phyloP scores from a whole-genome alignment of 495 filamentous ascomycete species.

The Mytilinidion resinicola region DNA sequence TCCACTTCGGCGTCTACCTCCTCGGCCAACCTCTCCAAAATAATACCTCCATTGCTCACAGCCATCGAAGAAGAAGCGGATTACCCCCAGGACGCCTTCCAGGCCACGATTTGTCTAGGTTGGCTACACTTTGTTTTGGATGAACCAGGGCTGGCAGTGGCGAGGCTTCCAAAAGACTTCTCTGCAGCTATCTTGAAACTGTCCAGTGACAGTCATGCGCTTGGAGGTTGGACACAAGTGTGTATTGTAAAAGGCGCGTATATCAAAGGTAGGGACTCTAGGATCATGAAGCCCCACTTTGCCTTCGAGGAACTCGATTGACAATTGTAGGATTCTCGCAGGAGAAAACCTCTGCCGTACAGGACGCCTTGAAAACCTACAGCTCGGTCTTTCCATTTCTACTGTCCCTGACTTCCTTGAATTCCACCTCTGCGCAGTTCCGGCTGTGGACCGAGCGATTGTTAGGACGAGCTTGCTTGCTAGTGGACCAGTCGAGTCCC shows the following conservation, averaged over 20 bases:
- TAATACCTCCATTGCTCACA: constrained; percentile 53
- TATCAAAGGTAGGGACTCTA: constrained; percentile 53
- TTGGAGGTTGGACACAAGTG: constrained; percentile 68
- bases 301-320: neutral
- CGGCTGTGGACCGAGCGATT: constrained; percentile 73
- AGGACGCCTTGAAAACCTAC: constrained; percentile 58
- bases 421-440: constrained; percentile 47
- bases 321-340: constrained; percentile 49
- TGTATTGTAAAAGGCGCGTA: constrained; percentile 73
- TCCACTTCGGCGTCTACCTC: constrained; percentile 40
- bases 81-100: constrained; percentile 63
- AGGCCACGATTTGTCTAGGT: constrained; percentile 71
- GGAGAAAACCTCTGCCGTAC: constrained; percentile 45
- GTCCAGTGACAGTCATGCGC: constrained; percentile 39
- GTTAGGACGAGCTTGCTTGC: constrained; percentile 62
- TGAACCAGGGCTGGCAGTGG: constrained; percentile 56
- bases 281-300: neutral
- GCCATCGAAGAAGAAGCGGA: constrained; percentile 58
- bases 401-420: constrained; percentile 37
- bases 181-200: constrained; percentile 46
- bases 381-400: constrained; percentile 57
- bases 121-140: constrained; percentile 75
- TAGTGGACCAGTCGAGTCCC: constrained; percentile 51
- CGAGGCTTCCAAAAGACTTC: constrained; percentile 57
- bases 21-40: constrained; percentile 50